phyloP scores from a whole-genome alignment of 148 eudicot species.

The Nepenthes gracilis region DNA sequence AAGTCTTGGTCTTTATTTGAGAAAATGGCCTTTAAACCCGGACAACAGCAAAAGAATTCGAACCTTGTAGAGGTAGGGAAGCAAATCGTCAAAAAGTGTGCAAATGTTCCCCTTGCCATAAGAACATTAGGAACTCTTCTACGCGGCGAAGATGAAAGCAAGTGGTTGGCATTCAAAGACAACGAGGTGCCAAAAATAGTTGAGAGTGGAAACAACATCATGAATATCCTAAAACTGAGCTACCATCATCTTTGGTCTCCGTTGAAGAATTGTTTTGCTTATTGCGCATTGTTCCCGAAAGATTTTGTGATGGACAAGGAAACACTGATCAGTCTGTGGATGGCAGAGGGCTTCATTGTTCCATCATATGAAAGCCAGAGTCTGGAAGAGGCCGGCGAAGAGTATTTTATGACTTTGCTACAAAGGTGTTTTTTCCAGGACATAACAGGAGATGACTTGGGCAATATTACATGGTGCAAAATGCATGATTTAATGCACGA shows the following conservation, averaged over 20 bases:
- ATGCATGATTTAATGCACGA: constrained; percentile 41
- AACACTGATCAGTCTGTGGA: constrained; percentile 21
- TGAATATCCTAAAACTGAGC: constrained; percentile 16
- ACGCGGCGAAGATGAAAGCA: neutral
- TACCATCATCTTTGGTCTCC: constrained; percentile 17
- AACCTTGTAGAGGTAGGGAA: constrained; percentile 8
- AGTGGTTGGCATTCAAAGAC: constrained; percentile 11
- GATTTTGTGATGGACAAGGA: constrained; percentile 2
- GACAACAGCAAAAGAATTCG: neutral
- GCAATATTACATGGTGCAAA: constrained; percentile 4
- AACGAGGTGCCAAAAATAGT: constrained; percentile 5
- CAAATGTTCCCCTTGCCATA: constrained; percentile 16
- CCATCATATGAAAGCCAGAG: neutral
- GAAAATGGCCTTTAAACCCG: constrained; percentile 9
- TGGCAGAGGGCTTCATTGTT: constrained; percentile 20
- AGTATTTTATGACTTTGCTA: constrained; percentile 15
- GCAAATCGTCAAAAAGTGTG: constrained; percentile 19
- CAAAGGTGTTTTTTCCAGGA: constrained; percentile 27
- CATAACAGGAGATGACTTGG: neutral
- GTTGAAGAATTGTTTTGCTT: constrained; percentile 33
- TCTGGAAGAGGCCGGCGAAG: constrained; percentile 15
- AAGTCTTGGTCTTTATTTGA: constrained; percentile 20
- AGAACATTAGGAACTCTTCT: constrained; percentile 14
- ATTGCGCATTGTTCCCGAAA: constrained; percentile 35
- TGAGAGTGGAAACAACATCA: neutral